phyloP scores from a whole-genome alignment of 148 eudicot species.

The Spergularia marina region DNA sequence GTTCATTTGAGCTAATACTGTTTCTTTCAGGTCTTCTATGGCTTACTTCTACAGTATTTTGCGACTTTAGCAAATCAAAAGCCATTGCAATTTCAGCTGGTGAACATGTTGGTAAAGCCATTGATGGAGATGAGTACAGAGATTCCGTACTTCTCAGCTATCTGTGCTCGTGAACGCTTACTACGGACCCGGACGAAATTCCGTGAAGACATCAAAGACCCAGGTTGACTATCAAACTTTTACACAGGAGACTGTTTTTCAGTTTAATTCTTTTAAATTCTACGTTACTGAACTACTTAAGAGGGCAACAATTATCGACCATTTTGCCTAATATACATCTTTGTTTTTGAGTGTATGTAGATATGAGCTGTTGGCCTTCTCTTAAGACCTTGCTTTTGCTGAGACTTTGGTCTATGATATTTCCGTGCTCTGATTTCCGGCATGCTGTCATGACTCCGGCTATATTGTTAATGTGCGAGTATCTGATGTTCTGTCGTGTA shows the following conservation, averaged over 20 bases:
- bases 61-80: slow-evolving; percentile 73
- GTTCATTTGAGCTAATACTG: slow-evolving; percentile 9
- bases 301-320: background rate
- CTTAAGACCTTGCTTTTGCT: slow-evolving; percentile 76
- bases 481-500: slow-evolving; percentile 80
- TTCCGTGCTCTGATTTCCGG: slow-evolving; percentile 96
- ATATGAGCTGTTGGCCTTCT: slow-evolving; percentile 89
- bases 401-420: slow-evolving; percentile 95
- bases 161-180: slow-evolving; percentile 90
- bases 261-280: slow-evolving; percentile 3
- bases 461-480: slow-evolving; percentile 78
- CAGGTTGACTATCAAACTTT: slow-evolving; percentile 45
- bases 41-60: slow-evolving; percentile 86
- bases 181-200: slow-evolving; percentile 58
- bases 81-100: slow-evolving; percentile 67
- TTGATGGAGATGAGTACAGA: slow-evolving; percentile 83
- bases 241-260: background rate
- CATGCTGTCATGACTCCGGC: slow-evolving; percentile 96
- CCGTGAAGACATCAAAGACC: slow-evolving; percentile 70
- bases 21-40: slow-evolving; percentile 77
- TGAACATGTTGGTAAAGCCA: slow-evolving; percentile 82
- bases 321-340: background rate
- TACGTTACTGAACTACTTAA: background rate
- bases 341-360: slow-evolving; percentile 33
- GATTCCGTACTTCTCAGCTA: slow-evolving; percentile 88